Evolutionary conservation across 306 rosid genomes (phyloP).

Genomic region (Gleditsia sinensis): DNA sequence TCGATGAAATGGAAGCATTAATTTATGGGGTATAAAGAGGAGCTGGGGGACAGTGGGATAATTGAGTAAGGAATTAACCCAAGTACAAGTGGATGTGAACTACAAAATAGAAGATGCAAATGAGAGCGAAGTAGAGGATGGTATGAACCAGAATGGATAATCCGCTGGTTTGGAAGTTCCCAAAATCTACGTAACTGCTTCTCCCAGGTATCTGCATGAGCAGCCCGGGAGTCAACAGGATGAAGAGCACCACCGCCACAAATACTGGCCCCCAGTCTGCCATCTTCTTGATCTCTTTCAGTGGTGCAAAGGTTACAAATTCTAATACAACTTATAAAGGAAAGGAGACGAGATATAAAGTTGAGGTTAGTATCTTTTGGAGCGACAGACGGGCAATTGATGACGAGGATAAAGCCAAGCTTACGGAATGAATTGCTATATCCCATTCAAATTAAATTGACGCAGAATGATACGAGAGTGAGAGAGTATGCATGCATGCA

Average conservation of each 20-base stretch:
- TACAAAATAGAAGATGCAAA: conserved; percentile 85
- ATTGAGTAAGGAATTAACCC: conserved; percentile 26
- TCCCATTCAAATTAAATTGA: conserved; percentile 37
- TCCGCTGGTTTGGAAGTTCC: conserved; percentile 81
- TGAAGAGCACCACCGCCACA: conserved; percentile 78
- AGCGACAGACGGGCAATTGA: conserved; percentile 52
- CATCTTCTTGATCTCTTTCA: conserved; percentile 47
- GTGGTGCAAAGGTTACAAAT: conserved; percentile 26
- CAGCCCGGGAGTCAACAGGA: conserved; percentile 82
- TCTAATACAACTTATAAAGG: conserved; percentile 23
- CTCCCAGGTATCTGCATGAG: conserved; percentile 81
- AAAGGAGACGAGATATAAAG: conserved; percentile 22
- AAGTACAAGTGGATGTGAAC: conserved; percentile 66
- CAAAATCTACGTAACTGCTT: conserved; percentile 57
- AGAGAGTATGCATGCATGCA: background rate
- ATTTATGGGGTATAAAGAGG: too few species aligned
- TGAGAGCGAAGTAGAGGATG: conserved; percentile 70
- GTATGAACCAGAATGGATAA: conserved; percentile 77
- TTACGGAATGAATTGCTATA: conserved; percentile 47
- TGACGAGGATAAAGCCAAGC: conserved; percentile 55
- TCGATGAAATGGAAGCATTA: too few species aligned
- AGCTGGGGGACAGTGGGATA: too few species aligned
- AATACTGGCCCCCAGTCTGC: conserved; percentile 97
- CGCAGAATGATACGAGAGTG: background rate
- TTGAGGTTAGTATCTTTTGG: conserved; percentile 31